phyloP scores from a whole-genome alignment of 2,329 filamentous ascomycete genomes.

The Achaetomium macrosporum region DNA sequence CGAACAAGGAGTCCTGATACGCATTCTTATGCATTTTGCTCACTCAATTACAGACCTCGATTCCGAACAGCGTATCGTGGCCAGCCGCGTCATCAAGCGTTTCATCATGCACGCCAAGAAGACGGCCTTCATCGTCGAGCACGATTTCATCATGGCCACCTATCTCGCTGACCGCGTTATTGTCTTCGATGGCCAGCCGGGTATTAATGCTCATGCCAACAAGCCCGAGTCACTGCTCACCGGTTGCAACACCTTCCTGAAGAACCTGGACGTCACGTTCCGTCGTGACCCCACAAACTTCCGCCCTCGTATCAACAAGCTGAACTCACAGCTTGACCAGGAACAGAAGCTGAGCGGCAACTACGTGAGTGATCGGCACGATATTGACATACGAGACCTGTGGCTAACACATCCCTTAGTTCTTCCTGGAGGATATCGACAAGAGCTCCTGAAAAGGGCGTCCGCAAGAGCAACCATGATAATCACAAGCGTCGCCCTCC shows the following conservation, averaged over 20 bases:
- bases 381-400: neutral
- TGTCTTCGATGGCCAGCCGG: conserved; percentile 93
- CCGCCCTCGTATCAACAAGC: conserved; percentile 97
- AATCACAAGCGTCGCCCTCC: conserved; percentile 28
- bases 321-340: conserved; percentile 90
- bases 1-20: neutral
- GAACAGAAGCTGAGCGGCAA: conserved; percentile 94
- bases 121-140: conserved; percentile 98
- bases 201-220: conserved; percentile 82
- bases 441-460: conserved; percentile 58
- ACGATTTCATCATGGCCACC: conserved; percentile 96
- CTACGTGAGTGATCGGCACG: conserved; percentile 58
- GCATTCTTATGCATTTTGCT: neutral
- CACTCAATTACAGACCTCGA: conserved; percentile 59
- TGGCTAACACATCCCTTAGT: conserved; percentile 42
- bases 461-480: conserved; percentile 39
- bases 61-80: conserved; percentile 98
- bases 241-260: conserved; percentile 93
- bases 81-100: conserved; percentile 94
- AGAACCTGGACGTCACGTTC: conserved; percentile 97
- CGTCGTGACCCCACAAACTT: conserved; percentile 93
- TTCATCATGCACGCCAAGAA: conserved; percentile 99
- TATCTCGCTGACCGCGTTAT: conserved; percentile 85
- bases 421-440: conserved; percentile 83
- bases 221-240: conserved; percentile 85